Evolutionary conservation across 305 asterid species (phyloP).

Genomic region (Solanum hybrid): DNA sequence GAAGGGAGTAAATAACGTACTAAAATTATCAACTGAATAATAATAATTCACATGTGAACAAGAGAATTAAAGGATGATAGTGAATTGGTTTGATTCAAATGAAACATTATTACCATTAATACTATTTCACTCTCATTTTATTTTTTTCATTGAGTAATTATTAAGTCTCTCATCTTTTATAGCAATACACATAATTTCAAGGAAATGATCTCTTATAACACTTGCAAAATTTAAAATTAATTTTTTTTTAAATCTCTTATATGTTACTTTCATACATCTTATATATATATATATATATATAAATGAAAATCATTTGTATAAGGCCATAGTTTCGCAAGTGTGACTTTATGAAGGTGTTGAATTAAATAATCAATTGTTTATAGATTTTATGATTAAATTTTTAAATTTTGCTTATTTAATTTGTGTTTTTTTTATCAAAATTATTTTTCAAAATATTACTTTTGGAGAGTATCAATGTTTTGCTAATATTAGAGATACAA

Average conservation of each 20-base stretch:
- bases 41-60: neutral
- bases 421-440: neutral
- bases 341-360: neutral
- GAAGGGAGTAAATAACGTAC: neutral
- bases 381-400: neutral
- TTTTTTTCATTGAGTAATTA: neutral
- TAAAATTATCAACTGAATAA: neutral
- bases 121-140: neutral
- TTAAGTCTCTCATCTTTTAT: neutral
- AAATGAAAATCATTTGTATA: neutral
- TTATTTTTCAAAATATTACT: neutral
- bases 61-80: neutral
- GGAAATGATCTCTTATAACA: neutral
- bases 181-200: neutral
- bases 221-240: neutral
- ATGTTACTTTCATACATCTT: neutral
- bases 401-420: neutral
- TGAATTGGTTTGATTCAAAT: neutral
- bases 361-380: neutral
- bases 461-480: neutral
- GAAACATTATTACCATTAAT: neutral
- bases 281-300: too few species aligned
- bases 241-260: neutral
- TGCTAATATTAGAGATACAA: neutral
- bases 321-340: neutral